Evolutionary conservation across 2,329 filamentous ascomycete genomes (phyloP).

Genomic region (Penicillium hesseltinei): DNA sequence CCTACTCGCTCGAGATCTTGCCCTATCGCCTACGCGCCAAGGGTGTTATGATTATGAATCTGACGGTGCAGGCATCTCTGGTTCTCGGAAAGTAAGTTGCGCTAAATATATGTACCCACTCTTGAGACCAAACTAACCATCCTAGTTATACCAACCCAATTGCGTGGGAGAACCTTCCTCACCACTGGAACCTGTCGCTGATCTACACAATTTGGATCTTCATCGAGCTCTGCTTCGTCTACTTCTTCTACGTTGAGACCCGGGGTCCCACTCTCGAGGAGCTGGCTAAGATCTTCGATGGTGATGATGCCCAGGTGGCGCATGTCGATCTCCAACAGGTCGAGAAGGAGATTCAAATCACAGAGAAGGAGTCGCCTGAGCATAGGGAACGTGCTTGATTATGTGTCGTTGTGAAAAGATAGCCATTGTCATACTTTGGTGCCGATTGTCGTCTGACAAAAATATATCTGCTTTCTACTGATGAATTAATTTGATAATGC

Average conservation of each 20-base stretch:
- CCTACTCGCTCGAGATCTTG: slow-evolving; percentile 31
- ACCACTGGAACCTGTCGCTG: slow-evolving; percentile 27
- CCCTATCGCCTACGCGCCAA: slow-evolving; percentile 41
- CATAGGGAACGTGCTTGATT: slow-evolving; percentile 2
- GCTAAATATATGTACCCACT: too few relatives aligned
- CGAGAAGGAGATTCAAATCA: slow-evolving; percentile 22
- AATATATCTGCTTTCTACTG: background rate
- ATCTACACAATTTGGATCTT: slow-evolving; percentile 34
- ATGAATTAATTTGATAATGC: background rate
- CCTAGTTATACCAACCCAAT: slow-evolving; percentile 27
- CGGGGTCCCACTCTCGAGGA: slow-evolving; percentile 69
- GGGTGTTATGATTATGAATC: slow-evolving; percentile 40
- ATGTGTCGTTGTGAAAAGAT: background rate
- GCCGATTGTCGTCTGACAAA: background rate
- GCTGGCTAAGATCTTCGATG: slow-evolving; percentile 69
- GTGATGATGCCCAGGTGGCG: slow-evolving; percentile 52
- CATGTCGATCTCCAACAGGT: slow-evolving; percentile 54
- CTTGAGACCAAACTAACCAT: background rate
- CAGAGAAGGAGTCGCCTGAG: background rate
- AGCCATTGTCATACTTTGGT: background rate
- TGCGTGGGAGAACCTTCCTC: slow-evolving; percentile 22
- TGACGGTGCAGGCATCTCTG: slow-evolving; percentile 57
- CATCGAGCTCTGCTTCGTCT: slow-evolving; percentile 34
- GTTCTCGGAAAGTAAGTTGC: slow-evolving; percentile 58
- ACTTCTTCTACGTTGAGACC: slow-evolving; percentile 57